Evolutionary conservation across 805 yeast genomes (phyloP).

Genomic region (Priceomyces melissophilus): DNA sequence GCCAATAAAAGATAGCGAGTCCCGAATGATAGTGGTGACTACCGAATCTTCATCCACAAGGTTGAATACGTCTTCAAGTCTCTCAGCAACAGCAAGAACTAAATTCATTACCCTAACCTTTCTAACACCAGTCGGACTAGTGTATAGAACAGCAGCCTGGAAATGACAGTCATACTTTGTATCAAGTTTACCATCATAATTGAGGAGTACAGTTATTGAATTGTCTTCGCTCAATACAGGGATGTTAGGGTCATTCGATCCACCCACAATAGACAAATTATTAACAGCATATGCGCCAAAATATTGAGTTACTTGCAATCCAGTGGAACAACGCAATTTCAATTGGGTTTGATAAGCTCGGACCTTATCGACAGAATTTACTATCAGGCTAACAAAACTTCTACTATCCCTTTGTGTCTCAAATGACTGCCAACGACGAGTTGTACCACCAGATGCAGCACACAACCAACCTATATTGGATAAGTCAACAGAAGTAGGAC

Average conservation of each 20-base stretch:
- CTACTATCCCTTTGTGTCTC: constrained; percentile 66
- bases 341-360: constrained; percentile 78
- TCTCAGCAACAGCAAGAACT: constrained; percentile 76
- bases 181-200: constrained; percentile 71
- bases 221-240: constrained; percentile 64
- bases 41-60: constrained; percentile 66
- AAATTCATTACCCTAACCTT: constrained; percentile 84
- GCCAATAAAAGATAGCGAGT: constrained; percentile 38
- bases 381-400: constrained; percentile 57
- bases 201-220: constrained; percentile 65
- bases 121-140: constrained; percentile 70
- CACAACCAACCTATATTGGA: constrained; percentile 67
- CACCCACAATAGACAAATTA: constrained; percentile 25
- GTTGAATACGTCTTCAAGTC: constrained; percentile 68
- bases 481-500: constrained; percentile 64
- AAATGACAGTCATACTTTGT: constrained; percentile 77
- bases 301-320: constrained; percentile 75
- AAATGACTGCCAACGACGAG: constrained; percentile 66
- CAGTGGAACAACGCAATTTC: constrained; percentile 83
- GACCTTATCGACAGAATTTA: constrained; percentile 46
- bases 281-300: constrained; percentile 49
- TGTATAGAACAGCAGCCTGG: constrained; percentile 86
- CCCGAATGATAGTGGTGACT: constrained; percentile 37
- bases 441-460: constrained; percentile 68
- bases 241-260: constrained; percentile 61